phyloP scores from a whole-genome alignment of 371 early-diverging fungal species.

The Parasitella parasitica region DNA sequence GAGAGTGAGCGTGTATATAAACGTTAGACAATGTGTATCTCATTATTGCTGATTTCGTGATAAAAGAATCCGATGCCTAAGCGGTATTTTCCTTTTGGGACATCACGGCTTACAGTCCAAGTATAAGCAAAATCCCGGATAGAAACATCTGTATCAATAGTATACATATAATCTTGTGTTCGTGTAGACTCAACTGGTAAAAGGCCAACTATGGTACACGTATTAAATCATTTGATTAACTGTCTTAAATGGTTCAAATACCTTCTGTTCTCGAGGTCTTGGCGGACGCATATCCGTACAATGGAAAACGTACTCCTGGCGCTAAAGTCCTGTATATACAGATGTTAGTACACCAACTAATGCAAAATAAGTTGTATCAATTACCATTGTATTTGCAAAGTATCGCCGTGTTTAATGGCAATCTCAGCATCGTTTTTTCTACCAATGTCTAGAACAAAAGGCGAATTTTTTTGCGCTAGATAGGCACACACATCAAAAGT shows the following conservation, averaged over 20 bases:
- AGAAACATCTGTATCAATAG: constrained; percentile 9
- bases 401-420: constrained; percentile 4
- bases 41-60: constrained; percentile 7
- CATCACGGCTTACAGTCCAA: constrained; percentile 15
- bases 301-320: constrained; percentile 15
- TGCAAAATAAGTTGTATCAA: no score
- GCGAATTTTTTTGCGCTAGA: neutral
- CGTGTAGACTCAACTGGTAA: constrained; percentile 6
- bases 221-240: neutral
- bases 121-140: constrained; percentile 7
- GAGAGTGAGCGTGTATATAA: no score
- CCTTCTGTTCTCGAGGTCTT: constrained; percentile 20
- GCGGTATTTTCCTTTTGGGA: constrained; percentile 14
- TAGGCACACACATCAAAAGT: neutral
- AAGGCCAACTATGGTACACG: constrained; percentile 13
- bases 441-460: neutral
- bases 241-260: neutral
- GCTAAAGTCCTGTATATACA: constrained; percentile 14
- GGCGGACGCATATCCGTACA: constrained; percentile 26
- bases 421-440: neutral
- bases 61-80: constrained; percentile 23
- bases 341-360: no score
- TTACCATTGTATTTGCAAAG: constrained; percentile 10
- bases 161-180: constrained; percentile 10
- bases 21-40: neutral